Percentiles rank a stretch among this genome's conserved stretches.
Evolutionary conservation across 164 flowering plant species (phyloP).

Genomic region (Annona squamosa): DNA sequence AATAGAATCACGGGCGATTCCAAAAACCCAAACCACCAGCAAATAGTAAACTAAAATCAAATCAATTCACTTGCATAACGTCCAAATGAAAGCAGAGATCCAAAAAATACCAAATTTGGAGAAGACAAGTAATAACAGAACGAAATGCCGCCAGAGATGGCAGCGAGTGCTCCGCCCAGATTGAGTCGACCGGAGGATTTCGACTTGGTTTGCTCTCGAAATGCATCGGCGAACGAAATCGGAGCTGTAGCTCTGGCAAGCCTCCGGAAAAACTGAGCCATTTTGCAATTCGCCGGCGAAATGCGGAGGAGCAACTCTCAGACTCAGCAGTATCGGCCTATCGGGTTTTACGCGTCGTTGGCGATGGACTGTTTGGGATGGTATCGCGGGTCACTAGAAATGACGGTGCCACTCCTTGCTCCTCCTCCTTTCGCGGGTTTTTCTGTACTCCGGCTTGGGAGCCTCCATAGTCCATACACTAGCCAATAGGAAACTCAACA

Average conservation of each 20-base stretch:
- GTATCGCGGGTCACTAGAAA: not conserved
- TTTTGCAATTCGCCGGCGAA: conserved; percentile 3
- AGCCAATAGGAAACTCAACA: too few relatives aligned
- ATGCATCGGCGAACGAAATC: conserved; percentile 28
- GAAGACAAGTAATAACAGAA: conserved; percentile 40
- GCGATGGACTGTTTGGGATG: not conserved
- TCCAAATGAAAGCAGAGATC: conserved; percentile 2
- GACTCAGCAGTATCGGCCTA: not conserved
- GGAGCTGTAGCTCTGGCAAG: conserved; percentile 42
- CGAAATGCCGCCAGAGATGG: conserved; percentile 66
- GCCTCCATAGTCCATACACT: too few relatives aligned
- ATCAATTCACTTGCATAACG: conserved; percentile 1
- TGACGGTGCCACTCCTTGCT: not conserved
- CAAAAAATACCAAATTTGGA: conserved; percentile 40
- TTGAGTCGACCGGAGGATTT: conserved; percentile 25
- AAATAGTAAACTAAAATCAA: not conserved
- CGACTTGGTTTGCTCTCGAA: conserved; percentile 29
- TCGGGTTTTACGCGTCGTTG: not conserved
- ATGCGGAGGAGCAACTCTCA: too few relatives aligned
- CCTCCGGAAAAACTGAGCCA: conserved; percentile 46
- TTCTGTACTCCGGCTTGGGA: not conserved
- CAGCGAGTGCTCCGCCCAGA: conserved; percentile 58
- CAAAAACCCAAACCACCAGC: not conserved
- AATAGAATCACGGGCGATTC: not conserved
- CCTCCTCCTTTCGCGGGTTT: not conserved